phyloP scores from a whole-genome alignment of 2,329 filamentous ascomycete species.

The Coniochaeta pulveracea region DNA sequence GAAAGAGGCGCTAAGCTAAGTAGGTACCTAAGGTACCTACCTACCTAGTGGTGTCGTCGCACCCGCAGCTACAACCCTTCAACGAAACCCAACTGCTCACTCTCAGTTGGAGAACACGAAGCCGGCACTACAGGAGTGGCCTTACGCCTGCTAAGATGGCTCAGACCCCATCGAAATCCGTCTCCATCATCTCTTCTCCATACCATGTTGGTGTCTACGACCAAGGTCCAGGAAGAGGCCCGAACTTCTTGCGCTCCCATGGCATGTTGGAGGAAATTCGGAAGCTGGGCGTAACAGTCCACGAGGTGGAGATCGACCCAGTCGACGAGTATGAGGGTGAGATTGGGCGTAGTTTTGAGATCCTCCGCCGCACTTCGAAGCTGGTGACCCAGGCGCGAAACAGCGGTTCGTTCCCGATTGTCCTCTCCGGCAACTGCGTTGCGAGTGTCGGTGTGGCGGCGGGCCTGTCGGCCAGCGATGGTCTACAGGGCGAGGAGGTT shows the following conservation, averaged over 20 bases:
- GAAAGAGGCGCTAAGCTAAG: no score
- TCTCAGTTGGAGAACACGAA: no score
- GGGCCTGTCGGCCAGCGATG: constrained; percentile 14
- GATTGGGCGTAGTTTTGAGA: constrained; percentile 25
- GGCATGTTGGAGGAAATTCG: constrained; percentile 18
- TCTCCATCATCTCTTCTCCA: constrained; percentile 24
- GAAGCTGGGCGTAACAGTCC: constrained; percentile 12
- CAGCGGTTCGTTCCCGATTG: constrained; percentile 21
- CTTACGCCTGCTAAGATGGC: no score
- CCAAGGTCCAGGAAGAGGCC: constrained; percentile 25
- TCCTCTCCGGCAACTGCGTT: constrained; percentile 27
- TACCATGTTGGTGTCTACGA: constrained; percentile 26
- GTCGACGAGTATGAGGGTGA: constrained; percentile 26
- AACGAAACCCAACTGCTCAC: no score
- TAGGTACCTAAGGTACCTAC: no score
- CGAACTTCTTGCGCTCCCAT: constrained; percentile 17
- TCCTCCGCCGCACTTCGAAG: constrained; percentile 23
- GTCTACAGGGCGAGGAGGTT: constrained; percentile 10
- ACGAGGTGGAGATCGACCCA: constrained; percentile 13
- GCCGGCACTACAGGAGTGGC: no score
- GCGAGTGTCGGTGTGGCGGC: constrained; percentile 22
- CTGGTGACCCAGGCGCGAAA: constrained; percentile 17
- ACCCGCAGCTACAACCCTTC: no score
- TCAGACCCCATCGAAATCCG: constrained; percentile 9
- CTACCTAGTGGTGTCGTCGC: no score